Evolutionary conservation across 1,284 basidiomycete species (phyloP), one percentile per base, ranked within the genome.

Genomic region (Trichosporon inkin): DNA sequence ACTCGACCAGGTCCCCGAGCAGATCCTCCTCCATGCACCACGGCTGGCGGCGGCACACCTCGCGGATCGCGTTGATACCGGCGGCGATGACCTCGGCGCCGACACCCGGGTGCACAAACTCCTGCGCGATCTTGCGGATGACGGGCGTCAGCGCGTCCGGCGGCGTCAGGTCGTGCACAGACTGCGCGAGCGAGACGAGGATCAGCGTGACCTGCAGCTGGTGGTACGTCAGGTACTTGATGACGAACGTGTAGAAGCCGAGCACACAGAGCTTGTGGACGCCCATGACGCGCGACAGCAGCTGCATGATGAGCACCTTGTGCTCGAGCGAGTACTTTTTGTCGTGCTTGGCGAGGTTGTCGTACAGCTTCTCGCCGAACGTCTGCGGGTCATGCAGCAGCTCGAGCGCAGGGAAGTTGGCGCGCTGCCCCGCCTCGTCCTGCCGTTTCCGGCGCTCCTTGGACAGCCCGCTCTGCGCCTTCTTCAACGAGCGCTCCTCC

Each of bases 31-130:
- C 80, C 89, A 99, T 98, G 57, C 89, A 87, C 92, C 92, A 95
- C 6, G 95, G 92, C 75, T 99, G 96, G 35, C 95, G 79, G 39
- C 88, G 80, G 74, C 92, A 97, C 24, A 99, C 87, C 78, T 99
- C 95, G 38, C 93, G 84, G 51, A 99, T 91, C 19, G 92, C 85
- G 74, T 99, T 99, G 70, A 99, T 81, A 37, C 96, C 96, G 0
- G 95, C 96, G 0, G 94, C 88, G 59, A 98, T 90, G 68, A 99
- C 93, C 77, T 99, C 94, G 64, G 87, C 84, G 3, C 92, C 91
- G 4, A 99, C 96, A 62, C 96, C 96, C 0, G 95, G 95, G 77
- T 99, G 95, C 2, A 99, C 90, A 69, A 99, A 99, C 72, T 97
- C 92, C 69, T 90, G 87, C 0, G 94, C 91, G 57, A 99, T 80